Evolutionary conservation across 768 basidiomycete species (phyloP), one percentile per base, ranked within the genome.

Genomic region (Phylloporus sp.): DNA sequence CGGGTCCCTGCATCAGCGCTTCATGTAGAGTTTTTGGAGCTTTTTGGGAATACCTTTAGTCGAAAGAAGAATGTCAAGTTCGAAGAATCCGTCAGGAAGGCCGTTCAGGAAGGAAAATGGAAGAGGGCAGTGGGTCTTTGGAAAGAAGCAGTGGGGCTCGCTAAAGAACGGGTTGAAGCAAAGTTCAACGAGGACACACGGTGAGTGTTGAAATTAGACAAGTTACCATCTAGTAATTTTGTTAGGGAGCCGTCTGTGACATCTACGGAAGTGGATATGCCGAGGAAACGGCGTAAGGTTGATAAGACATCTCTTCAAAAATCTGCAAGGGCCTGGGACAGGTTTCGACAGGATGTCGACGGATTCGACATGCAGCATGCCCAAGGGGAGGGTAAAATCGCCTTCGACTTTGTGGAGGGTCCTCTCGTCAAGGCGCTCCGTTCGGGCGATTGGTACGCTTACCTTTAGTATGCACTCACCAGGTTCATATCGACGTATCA

Each of bases 401-500:
- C 94, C 0, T 98, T 98, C 63, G 84, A 85, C 9, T 98, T 97
- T 60, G 85, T 98, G 2, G 97, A 99, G 64, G 97, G 95, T 0
- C 95, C 97, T 12, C 73, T 99, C n/a, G 83, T 97, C 22, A 89
- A 86, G 59, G 97, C 97, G 3, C 69, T 99, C 50, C 80, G 87
- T 26, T 78, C 78, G 41, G 97, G 97, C 6, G 83, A 95, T 65
- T 99, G 97, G 97, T 95, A 61, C 60, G 88, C 72, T 36, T 41
- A 12, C 22, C 20, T 18, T 7, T 48, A 6, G 34, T 16, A 5
- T 29, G 44, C 27, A 20, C 29, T 15, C 5, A n/a, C 45, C 31
- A 41, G 15, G 5, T 28, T 24, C 31, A 20, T 48, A 9, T 43
- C 49, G 52, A 49, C 45, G 26, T 18, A 36, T 27, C 13, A 2